Evolutionary conservation across 2,329 filamentous ascomycete genomes (phyloP).

Genomic region (Stagonosporopsis tanaceti): DNA sequence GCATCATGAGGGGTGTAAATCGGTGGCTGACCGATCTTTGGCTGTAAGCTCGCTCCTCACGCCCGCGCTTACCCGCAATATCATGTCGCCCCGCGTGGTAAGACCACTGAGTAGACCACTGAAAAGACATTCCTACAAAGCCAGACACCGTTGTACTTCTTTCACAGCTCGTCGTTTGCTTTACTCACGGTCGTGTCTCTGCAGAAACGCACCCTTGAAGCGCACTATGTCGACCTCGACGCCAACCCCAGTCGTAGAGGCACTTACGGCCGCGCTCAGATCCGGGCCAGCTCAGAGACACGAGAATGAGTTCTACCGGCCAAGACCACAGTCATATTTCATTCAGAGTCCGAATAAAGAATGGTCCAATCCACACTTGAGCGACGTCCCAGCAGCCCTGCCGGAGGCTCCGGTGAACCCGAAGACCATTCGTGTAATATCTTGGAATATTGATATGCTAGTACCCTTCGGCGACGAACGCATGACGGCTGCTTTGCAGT

Average conservation of each 20-base stretch:
- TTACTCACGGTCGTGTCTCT: background rate
- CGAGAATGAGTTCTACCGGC: constrained; percentile 25
- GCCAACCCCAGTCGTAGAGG: constrained; percentile 23
- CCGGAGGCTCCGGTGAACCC: constrained; percentile 7
- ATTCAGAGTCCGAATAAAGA: background rate
- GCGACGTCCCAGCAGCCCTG: constrained; percentile 6
- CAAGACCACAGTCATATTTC: constrained; percentile 8
- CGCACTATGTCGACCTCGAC: constrained; percentile 11
- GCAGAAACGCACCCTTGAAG: too few species aligned
- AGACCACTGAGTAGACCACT: background rate
- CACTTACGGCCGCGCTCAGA: constrained; percentile 21
- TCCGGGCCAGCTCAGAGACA: constrained; percentile 25
- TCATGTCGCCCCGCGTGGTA: background rate
- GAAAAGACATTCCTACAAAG: background rate
- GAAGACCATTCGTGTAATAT: constrained; percentile 45
- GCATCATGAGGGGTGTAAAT: background rate
- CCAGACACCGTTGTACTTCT: background rate
- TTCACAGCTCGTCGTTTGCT: too few species aligned
- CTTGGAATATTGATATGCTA: constrained; percentile 61
- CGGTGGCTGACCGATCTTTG: background rate
- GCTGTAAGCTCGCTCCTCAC: background rate
- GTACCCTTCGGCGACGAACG: constrained; percentile 48
- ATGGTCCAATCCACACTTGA: background rate
- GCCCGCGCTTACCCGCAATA: background rate
- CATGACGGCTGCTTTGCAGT: constrained; percentile 52